These are phyloP conservation scores for Lepidium sativum DNA, from an alignment of 345 rosid species.

Conservation along the genomic window DNA sequence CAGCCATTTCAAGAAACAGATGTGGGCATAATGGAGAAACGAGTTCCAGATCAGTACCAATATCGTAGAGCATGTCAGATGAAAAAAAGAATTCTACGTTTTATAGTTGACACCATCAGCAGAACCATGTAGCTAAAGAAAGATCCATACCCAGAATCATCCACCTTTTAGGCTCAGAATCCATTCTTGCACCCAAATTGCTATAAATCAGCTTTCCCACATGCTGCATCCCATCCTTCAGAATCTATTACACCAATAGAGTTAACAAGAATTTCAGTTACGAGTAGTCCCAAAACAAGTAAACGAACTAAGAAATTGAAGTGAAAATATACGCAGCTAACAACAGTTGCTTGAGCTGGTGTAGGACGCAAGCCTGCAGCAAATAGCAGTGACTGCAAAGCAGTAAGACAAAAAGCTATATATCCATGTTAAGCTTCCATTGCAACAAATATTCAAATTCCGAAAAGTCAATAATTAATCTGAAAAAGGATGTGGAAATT, in stretches of 20 bases:
- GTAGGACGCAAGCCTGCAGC: slow-evolving; percentile 98
- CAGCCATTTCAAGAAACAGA: slow-evolving; percentile 93
- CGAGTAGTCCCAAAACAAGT: neutral
- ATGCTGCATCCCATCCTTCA: slow-evolving; percentile 98
- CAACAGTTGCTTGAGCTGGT: slow-evolving; percentile 92
- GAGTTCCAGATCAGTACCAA: slow-evolving; percentile 89
- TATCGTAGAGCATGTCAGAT: slow-evolving; percentile 92
- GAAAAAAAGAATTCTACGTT: slow-evolving; percentile 9
- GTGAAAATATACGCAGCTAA: slow-evolving; percentile 71
- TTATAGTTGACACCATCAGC: slow-evolving; percentile 33
- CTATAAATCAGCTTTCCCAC: slow-evolving; percentile 88
- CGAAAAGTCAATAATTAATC: neutral
- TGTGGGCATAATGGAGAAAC: slow-evolving; percentile 85
- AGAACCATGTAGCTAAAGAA: slow-evolving; percentile 28
- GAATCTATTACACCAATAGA: slow-evolving; percentile 38
- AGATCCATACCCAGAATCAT: slow-evolving; percentile 61
- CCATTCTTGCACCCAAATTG: slow-evolving; percentile 96
- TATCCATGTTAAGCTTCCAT: neutral
- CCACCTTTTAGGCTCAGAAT: slow-evolving; percentile 93
- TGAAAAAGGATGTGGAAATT: no score
- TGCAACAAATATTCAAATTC: neutral
- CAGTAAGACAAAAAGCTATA: slow-evolving; percentile 31
- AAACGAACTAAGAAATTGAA: neutral
- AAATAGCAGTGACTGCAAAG: slow-evolving; percentile 87
- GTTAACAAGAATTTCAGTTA: neutral